phyloP scores from a whole-genome alignment of 2,329 filamentous ascomycete genomes.

The Fusarium caatingaense region DNA sequence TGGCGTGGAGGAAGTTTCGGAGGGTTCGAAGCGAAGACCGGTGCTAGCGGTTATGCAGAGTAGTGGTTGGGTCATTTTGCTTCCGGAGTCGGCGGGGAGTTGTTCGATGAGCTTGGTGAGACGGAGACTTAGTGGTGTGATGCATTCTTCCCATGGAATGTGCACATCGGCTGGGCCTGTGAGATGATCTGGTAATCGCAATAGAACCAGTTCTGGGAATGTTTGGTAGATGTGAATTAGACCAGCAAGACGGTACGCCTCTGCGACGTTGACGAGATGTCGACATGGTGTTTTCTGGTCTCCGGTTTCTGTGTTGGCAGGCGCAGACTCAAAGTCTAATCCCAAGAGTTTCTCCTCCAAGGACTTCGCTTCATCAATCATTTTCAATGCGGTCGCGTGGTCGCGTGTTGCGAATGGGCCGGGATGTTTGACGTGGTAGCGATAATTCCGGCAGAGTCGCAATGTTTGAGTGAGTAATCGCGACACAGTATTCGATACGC shows the following conservation, averaged over 20 bases:
- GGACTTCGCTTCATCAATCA: constrained; percentile 48
- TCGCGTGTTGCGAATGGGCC: constrained; percentile 26
- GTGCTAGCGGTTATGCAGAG: constrained; percentile 52
- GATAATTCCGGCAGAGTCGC: constrained; percentile 52
- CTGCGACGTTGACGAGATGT: constrained; percentile 52
- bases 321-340: constrained; percentile 41
- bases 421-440: constrained; percentile 42
- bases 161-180: neutral
- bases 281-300: constrained; percentile 44
- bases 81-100: constrained; percentile 50
- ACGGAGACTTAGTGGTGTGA: constrained; percentile 47
- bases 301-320: constrained; percentile 42
- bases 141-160: constrained; percentile 50
- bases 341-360: constrained; percentile 51
- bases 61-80: constrained; percentile 51
- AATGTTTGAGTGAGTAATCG: constrained; percentile 52
- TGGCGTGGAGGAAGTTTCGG: accelerated
- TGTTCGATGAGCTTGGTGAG: constrained; percentile 47
- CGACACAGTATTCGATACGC: constrained; percentile 50
- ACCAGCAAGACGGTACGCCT: constrained; percentile 53
- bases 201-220: constrained; percentile 49
- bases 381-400: constrained; percentile 33
- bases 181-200: constrained; percentile 43
- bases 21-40: constrained; percentile 42
- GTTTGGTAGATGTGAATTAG: constrained; percentile 56